Evolutionary conservation across 2,329 filamentous ascomycete genomes (phyloP), one percentile per base, ranked within the genome.

Genomic region (Biscogniauxia mediterranea): DNA sequence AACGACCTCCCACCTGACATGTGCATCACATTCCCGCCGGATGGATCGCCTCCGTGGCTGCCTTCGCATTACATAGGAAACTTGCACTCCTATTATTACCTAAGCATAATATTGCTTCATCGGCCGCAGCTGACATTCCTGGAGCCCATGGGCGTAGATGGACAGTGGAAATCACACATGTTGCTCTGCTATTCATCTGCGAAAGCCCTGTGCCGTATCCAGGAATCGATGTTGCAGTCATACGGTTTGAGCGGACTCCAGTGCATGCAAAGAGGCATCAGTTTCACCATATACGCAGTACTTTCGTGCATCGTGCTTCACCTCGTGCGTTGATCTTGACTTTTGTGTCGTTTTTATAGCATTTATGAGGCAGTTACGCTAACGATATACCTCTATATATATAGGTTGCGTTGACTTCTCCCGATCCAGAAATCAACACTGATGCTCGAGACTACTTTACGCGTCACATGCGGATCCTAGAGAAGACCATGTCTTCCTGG

Each of bases 231-330:
- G 42, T 72, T 96, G 61, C 84, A 89, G 58, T 84, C 85, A 0
- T 96, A 89, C 74, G 92, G 93, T 2, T 79, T 97, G 62, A 85
- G 85, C 17, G 94, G 93, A 0, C 81, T 98, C 17, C 83, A 95
- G 68, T 96, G 89, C 77, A 97, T 97, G 94, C 89, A 94, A 71
- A 85, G 94, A 67, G 94, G 94, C 49, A 93, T 96, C 73, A 97
- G 93, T 76, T 98, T 97, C 71, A 92, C 92, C 5, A 92, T 98
- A n/a, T 98, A 98, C 72, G 88, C 89, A 59, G 87, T 97, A 25
- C 79, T 98, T 53, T 95, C 92, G 0, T 97, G 93, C 79, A 93
- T 94, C 23, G 93, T 97, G 77, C 84, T 98, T 58, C 93, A 98
- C 76, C 77, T 98, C 77, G 94, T 97, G 82, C 76, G 92, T 84